phyloP scores from a whole-genome alignment of 768 basidiomycete species.

The Krasilnikovozyma curviuscula region DNA sequence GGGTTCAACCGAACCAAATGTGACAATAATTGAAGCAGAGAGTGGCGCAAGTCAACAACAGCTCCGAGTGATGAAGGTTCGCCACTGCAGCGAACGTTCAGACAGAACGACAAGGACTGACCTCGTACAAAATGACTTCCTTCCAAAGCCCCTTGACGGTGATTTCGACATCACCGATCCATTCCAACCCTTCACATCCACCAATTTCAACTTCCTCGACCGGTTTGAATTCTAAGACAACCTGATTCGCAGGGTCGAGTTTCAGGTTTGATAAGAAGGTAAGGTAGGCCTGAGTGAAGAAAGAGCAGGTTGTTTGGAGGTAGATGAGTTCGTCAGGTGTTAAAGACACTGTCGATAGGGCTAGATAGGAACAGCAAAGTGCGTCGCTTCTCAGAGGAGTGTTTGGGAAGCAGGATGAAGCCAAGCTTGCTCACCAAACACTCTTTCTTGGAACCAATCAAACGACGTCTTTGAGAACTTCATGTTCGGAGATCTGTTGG shows the following conservation, averaged over 20 bases:
- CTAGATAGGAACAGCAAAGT: slow-evolving; percentile 29
- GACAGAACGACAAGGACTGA: slow-evolving; percentile 22
- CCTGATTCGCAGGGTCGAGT: slow-evolving; percentile 35
- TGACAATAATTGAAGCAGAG: too few relatives aligned
- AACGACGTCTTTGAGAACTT: slow-evolving; percentile 49
- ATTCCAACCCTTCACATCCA: not conserved
- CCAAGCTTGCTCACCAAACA: slow-evolving; percentile 34
- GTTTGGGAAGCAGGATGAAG: not conserved
- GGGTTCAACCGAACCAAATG: too few relatives aligned
- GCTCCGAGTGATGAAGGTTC: not conserved
- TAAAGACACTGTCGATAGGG: slow-evolving; percentile 44
- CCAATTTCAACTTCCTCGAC: slow-evolving; percentile 31
- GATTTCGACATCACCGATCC: slow-evolving; percentile 42
- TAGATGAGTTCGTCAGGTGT: slow-evolving; percentile 44
- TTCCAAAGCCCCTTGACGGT: slow-evolving; percentile 52
- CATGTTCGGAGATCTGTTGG: slow-evolving; percentile 27
- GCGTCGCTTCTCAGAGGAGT: not conserved
- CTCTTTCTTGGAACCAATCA: slow-evolving; percentile 37
- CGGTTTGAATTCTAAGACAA: slow-evolving; percentile 46
- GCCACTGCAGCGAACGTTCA: too few relatives aligned
- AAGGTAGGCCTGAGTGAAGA: slow-evolving; percentile 51
- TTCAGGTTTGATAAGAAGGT: slow-evolving; percentile 38
- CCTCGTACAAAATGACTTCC: slow-evolving; percentile 79
- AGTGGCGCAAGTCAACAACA: not conserved
- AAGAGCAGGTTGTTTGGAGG: slow-evolving; percentile 52